Evolutionary conservation across 352 stramenopile species (phyloP), one percentile per base, ranked within the genome.

Genomic region (Phytophthora uliginosa): DNA sequence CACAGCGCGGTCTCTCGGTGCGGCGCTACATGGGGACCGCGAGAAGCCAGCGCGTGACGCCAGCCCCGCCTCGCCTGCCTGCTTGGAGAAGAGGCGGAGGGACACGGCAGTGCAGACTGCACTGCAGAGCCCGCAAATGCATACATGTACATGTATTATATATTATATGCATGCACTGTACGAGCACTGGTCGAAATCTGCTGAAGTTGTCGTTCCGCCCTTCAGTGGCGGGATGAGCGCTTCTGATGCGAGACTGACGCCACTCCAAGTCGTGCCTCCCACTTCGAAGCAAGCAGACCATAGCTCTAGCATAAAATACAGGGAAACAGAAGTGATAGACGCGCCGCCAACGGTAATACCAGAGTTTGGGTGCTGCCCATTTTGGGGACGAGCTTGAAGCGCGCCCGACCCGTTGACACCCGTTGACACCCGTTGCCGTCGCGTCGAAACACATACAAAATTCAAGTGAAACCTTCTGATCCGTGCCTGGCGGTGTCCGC

Each of bases 41-140:
- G 51, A 68, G 66, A 68, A 73, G 66, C 66, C 66, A 73, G 66
- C 54, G 54, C 33, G 38, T 75, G 69, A 72, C 69, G 69, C 50
- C 36, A 76, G 69, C 18, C 13, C 34, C 34, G 50, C 38, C 17
- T 47, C 38, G 38, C 38, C 38, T 47, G 38, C 38, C 66, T 66
- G 59, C 34, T 63, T 20, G 69, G 69, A 76, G 69, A 76, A 71
- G 64, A 71, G 69, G 45, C 66, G 26, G 34, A 28, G 36, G 20
- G 31, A 15, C 48, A 55, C 20, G 34, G 56, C 54, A 47, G 13
- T n/a, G 15, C 17, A 50, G 42, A 50, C 18, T 13, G 15, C 42
- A 22, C 36, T 3, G 9, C 13, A 42, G 3, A 31, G 28, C 28
- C 28, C 28, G 28, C 28, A 31, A 31, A 31, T 31, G 28, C 24